These are phyloP conservation scores for Cladophialophora chaetospira DNA, from an alignment of 2,329 filamentous ascomycete genomes.

Conservation along the genomic window DNA sequence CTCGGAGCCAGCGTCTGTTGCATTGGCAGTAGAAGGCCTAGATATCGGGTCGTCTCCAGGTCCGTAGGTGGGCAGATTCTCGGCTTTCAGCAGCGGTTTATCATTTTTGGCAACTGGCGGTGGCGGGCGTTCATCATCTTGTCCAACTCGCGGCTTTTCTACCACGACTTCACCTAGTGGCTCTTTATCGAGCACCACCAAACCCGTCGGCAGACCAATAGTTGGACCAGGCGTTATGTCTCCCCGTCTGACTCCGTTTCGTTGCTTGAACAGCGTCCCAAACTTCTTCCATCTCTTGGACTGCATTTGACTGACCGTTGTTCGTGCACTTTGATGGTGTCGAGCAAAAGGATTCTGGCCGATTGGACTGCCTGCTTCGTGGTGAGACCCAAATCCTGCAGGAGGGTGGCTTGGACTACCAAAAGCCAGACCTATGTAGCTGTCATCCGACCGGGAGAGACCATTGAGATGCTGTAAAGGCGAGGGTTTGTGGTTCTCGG, in stretches of 20 bases:
- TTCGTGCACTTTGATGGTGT: slow-evolving; percentile 7
- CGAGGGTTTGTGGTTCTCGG: slow-evolving; percentile 21
- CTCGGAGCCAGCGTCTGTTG: slow-evolving; percentile 15
- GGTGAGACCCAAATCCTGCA: slow-evolving; percentile 11
- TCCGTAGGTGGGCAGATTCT: background rate
- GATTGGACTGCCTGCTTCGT: background rate
- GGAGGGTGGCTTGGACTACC: slow-evolving; percentile 61
- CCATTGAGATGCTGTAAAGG: slow-evolving; percentile 15
- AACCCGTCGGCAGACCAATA: slow-evolving; percentile 24
- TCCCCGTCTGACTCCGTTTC: slow-evolving; percentile 15
- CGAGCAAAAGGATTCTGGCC: slow-evolving; percentile 11
- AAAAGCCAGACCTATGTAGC: slow-evolving; percentile 71
- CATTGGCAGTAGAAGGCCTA: slow-evolving; percentile 20
- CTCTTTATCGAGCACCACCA: slow-evolving; percentile 25
- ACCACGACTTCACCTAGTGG: slow-evolving; percentile 10
- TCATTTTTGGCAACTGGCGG: slow-evolving; percentile 12
- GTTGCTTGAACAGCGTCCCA: slow-evolving; percentile 47
- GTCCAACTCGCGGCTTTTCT: slow-evolving; percentile 15
- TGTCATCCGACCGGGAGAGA: slow-evolving; percentile 38
- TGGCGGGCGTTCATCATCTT: slow-evolving; percentile 5
- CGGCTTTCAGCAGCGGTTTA: background rate
- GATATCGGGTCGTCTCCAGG: slow-evolving; percentile 20
- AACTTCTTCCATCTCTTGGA: slow-evolving; percentile 51
- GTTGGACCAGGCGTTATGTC: slow-evolving; percentile 20
- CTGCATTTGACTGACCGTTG: slow-evolving; percentile 24